These are phyloP conservation scores for Salicornia ramosissima DNA, from an alignment of 148 eudicot species.

Conservation along the genomic window DNA sequence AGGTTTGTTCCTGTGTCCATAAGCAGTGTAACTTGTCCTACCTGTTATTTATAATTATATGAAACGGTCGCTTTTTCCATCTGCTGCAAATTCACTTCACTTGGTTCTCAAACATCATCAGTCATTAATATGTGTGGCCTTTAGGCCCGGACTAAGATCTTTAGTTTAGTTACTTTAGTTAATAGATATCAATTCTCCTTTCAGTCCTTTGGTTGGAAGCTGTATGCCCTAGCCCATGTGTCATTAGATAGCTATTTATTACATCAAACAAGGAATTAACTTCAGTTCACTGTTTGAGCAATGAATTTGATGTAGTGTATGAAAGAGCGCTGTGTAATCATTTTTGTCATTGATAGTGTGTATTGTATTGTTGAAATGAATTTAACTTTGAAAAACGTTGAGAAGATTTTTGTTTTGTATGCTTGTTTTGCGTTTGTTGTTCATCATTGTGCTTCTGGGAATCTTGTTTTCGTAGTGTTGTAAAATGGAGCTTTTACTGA, in stretches of 20 bases:
- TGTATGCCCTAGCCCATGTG: not conserved
- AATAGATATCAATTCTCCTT: not conserved
- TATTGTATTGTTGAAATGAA: too few species aligned
- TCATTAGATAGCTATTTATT: not conserved
- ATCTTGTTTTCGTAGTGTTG: too few species aligned
- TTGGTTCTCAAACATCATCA: not conserved
- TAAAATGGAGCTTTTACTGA: too few species aligned
- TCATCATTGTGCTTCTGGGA: too few species aligned
- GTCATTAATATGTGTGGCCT: not conserved
- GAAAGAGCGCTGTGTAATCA: too few species aligned
- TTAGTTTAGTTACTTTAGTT: too few species aligned
- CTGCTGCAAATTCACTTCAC: not conserved
- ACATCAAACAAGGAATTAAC: too few species aligned
- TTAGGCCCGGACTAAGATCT: not conserved
- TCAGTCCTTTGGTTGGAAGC: not conserved
- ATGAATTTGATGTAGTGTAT: too few species aligned
- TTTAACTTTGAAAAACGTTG: too few species aligned
- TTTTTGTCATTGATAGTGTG: too few species aligned
- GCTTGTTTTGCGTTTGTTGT: too few species aligned
- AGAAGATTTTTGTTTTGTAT: too few species aligned
- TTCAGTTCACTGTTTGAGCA: not conserved
- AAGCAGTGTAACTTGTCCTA: not conserved
- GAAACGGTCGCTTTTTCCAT: not conserved
- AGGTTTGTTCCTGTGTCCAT: slow-evolving; percentile 33
- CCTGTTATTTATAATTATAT: not conserved